A percentile compares a stretch with the other conserved stretches of the same genome.
Evolutionary conservation across 2,329 filamentous ascomycete species (phyloP).

Genomic region (Phaeoacremonium minimum): DNA sequence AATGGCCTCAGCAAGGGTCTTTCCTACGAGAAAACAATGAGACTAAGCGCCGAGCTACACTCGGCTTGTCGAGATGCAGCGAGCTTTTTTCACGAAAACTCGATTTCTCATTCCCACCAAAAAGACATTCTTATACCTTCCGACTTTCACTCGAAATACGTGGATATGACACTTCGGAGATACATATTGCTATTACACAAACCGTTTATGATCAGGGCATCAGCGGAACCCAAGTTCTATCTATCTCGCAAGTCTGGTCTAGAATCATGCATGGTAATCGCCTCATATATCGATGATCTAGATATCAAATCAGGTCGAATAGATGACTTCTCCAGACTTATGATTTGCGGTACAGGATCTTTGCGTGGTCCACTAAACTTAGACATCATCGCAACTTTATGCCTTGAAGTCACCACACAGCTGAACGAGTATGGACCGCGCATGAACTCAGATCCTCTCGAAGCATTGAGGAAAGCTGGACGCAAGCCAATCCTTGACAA

Average conservation of each 20-base stretch:
- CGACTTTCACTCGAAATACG: constrained; percentile 16
- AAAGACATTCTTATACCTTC: neutral
- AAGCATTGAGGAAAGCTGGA: constrained; percentile 1
- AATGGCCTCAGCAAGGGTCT: constrained; percentile 10
- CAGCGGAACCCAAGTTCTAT: constrained; percentile 14
- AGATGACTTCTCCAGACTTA: constrained; percentile 2
- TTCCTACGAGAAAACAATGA: constrained; percentile 11
- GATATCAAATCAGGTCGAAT: neutral
- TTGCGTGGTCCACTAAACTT: constrained; percentile 3
- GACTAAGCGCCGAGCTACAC: constrained; percentile 10
- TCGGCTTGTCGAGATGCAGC: constrained; percentile 15
- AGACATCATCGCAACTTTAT: constrained; percentile 4
- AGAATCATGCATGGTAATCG: constrained; percentile 16
- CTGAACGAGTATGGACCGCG: constrained; percentile 2
- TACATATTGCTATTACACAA: constrained; percentile 17
- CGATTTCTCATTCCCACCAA: neutral
- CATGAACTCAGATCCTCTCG: constrained; percentile 1
- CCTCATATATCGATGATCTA: constrained; percentile 12
- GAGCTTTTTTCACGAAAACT: constrained; percentile 10
- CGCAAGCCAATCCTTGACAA: constrained; percentile 2
- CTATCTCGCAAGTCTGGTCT: constrained; percentile 17
- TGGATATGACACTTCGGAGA: constrained; percentile 18
- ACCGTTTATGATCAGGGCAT: constrained; percentile 14
- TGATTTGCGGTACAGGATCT: constrained; percentile 2
- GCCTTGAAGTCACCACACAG: constrained; percentile 4